Evolutionary conservation across 2,329 filamentous ascomycete genomes (phyloP).

Genomic region (Fusarium austroafricanum): DNA sequence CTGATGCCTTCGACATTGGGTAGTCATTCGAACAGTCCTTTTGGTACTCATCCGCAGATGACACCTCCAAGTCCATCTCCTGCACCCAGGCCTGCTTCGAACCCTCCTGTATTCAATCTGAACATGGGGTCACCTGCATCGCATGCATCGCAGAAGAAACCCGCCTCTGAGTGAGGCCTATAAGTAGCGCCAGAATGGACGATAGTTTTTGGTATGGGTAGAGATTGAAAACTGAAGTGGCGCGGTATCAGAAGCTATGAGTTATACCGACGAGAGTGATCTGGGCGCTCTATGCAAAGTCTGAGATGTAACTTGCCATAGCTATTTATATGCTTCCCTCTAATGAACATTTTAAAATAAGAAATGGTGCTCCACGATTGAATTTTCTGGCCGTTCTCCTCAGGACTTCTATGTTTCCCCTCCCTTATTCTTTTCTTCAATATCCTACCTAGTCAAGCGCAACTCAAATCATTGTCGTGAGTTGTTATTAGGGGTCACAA

Average conservation of each 20-base stretch:
- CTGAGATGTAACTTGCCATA: constrained; percentile 4
- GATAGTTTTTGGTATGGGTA: constrained; percentile 3
- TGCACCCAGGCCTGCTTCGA: constrained; percentile 18
- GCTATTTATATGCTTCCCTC: neutral
- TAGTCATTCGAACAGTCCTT: neutral
- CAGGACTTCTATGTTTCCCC: too few species aligned
- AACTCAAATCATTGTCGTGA: too few species aligned
- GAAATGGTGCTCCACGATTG: neutral
- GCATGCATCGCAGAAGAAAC: neutral
- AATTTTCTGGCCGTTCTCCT: too few species aligned
- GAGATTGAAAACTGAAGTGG: neutral
- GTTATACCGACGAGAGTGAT: neutral
- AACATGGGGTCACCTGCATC: neutral
- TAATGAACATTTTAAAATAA: neutral
- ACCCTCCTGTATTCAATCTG: neutral
- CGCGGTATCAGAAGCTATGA: neutral
- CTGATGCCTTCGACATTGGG: neutral
- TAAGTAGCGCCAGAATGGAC: too few species aligned
- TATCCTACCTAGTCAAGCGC: too few species aligned
- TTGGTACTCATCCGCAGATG: neutral
- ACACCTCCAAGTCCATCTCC: constrained; percentile 42
- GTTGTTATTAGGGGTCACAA: neutral
- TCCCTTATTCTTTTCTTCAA: too few species aligned
- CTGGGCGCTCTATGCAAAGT: neutral
- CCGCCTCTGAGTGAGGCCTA: neutral